Base-by-base conservation (phyloP, 345 rosid species). In the Dimocarpus longan region DNA sequence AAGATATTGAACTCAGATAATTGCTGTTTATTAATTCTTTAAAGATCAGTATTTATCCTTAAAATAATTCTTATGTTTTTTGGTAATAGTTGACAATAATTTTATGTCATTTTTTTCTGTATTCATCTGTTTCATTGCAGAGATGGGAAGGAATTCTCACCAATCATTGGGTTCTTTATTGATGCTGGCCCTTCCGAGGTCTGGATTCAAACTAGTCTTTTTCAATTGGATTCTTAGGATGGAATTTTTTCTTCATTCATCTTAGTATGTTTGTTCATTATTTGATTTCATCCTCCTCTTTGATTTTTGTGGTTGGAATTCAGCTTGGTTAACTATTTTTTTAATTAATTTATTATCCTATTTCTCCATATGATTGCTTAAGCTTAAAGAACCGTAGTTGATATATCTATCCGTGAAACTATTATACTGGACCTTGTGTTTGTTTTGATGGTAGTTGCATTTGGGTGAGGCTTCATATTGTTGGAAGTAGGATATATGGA, bases 71-170 rank as follows among this genome's bases (percentile, higher is more conserved):
- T 74, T 60, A 0, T 59, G 54, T 59, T 63, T 44, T n/a, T 2
- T 18, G 21, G 16, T 44, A 64, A 22, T 26, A 11, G 9, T 44
- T 21, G 42, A 73, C 9, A 52, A 39, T 63, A 22, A 56, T 66
- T 68, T 54, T 60, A 32, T 60, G 68, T 10, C 39, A n/a, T n/a
- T 46, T 76, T 48, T 48, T 50, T 66, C 24, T 44, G n/a, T 48
- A 12, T 39, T 74, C 28, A 9, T 3, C 22, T 46, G 78, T 65
- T 43, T 64, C 8, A 3, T 57, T 82, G 70, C 88, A 95, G 98
- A 85, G 93, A 90, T 82, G 93, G 97, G 73, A 91, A 85, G 78
- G 97, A 92, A 78, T 95, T 91, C 86, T 90, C 98, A 4, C 99
- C 98, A 11, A 82, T 93, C 56, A 82, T 82, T 65, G 97, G 97